phyloP scores from a whole-genome alignment of 2,329 filamentous ascomycete species.

The Trichoderma afroharzianum region DNA sequence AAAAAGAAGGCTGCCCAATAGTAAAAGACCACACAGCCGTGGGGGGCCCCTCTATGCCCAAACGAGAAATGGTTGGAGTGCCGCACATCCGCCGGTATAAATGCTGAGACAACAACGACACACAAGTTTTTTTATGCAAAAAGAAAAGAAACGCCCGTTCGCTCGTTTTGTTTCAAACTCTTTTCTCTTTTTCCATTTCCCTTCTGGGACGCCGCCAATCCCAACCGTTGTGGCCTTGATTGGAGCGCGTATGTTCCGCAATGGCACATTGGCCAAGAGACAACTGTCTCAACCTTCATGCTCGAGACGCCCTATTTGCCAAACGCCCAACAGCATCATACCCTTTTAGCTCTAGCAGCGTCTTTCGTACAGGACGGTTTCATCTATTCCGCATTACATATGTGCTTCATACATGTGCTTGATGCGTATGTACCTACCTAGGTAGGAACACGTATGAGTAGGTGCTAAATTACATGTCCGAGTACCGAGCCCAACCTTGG shows the following conservation, averaged over 20 bases:
- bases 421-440: not conserved
- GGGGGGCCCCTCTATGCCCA: constrained; percentile 7
- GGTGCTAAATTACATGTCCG: not conserved
- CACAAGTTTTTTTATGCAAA: not conserved
- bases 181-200: not conserved
- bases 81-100: not conserved
- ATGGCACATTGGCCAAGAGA: not conserved
- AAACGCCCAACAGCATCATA: not conserved
- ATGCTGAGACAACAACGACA: not conserved
- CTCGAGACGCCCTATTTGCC: not conserved
- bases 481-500: not conserved
- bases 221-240: not conserved
- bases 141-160: not conserved
- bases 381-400: not conserved
- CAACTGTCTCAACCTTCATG: not conserved
- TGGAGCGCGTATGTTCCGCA: not conserved
- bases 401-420: not conserved
- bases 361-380: not conserved
- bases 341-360: not conserved
- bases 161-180: not conserved
- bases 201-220: not conserved
- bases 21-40: not conserved
- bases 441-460: not conserved
- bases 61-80: not conserved
- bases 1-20: not conserved